These are phyloP conservation scores for Ceratocystis cubensis DNA, from an alignment of 2,329 filamentous ascomycete species.

Conservation along the genomic window DNA sequence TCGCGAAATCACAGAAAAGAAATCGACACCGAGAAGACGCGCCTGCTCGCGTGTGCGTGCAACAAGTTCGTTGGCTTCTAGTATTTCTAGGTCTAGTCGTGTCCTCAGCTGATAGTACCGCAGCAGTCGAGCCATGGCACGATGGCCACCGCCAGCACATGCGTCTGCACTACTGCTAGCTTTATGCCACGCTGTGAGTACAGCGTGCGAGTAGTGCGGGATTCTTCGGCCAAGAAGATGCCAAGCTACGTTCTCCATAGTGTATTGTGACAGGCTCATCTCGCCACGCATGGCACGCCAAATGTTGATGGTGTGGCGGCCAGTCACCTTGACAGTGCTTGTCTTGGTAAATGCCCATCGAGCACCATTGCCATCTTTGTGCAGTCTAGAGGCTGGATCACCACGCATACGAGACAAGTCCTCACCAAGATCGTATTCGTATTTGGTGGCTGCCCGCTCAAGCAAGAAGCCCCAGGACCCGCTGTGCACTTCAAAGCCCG, in stretches of 20 bases:
- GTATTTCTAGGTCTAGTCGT: conserved; percentile 73
- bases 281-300: conserved; percentile 95
- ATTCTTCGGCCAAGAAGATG: conserved; percentile 78
- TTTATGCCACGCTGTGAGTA: conserved; percentile 68
- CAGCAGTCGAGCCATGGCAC: conserved; percentile 52
- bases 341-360: conserved; percentile 91
- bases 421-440: conserved; percentile 80
- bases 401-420: conserved; percentile 43
- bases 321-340: conserved; percentile 83
- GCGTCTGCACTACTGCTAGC: not conserved
- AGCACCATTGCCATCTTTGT: conserved; percentile 74
- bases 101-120: conserved; percentile 66
- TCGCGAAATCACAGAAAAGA: conserved; percentile 88
- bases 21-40: conserved; percentile 82
- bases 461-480: conserved; percentile 93
- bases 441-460: conserved; percentile 72
- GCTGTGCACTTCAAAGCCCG: conserved; percentile 89
- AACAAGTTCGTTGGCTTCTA: conserved; percentile 81
- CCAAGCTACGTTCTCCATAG: conserved; percentile 89
- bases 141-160: conserved; percentile 1
- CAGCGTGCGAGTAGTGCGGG: conserved; percentile 70
- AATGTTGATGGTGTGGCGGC: conserved; percentile 90
- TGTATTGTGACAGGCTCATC: conserved; percentile 83
- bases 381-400: conserved; percentile 42
- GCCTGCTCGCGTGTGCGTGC: conserved; percentile 88